Conservation (phyloP, 768 basidiomycete genomes). For the Myochromella boudieri region DNA sequence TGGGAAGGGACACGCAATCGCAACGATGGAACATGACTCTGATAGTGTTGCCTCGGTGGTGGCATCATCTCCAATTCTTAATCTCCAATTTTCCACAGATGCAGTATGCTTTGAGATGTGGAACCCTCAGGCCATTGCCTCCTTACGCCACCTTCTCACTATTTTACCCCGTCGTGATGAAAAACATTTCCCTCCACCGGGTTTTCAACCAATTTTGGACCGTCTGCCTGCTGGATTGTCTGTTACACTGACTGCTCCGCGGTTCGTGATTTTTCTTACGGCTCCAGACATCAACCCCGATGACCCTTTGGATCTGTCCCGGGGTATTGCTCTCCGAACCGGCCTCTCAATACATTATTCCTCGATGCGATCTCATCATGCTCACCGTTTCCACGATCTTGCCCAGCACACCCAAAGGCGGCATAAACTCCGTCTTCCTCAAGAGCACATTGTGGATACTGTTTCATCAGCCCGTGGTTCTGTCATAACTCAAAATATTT, state of each 20-base stretch:
- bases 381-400: conserved; percentile 34
- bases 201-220: conserved; percentile 30
- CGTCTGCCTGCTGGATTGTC: conserved; percentile 56
- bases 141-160: conserved; percentile 51
- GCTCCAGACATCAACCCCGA: conserved; percentile 80
- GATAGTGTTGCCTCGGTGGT: conserved; percentile 41
- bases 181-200: conserved; percentile 3
- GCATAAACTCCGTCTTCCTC: conserved; percentile 51
- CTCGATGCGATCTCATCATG: conserved; percentile 41
- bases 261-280: conserved; percentile 67
- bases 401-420: conserved; percentile 43
- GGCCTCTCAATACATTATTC: conserved; percentile 57
- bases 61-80: conserved; percentile 39
- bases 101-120: conserved; percentile 66
- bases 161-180: conserved; percentile 27
- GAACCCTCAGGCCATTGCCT: conserved; percentile 56
- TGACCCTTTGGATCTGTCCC: conserved; percentile 61
- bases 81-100: conserved; percentile 53
- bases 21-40: conserved; percentile 48
- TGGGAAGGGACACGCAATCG: conserved; percentile 45
- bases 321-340: conserved; percentile 65
- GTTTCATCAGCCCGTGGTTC: conserved; percentile 38
- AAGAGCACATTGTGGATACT: conserved; percentile 49
- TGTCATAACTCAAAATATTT: conserved; percentile 30
- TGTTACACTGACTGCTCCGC: conserved; percentile 55